Percentiles rank a stretch among this genome's conserved stretches.
These are phyloP conservation scores for Candida oleophila DNA, from an alignment of 805 yeast genomes.

Conservation along the genomic window DNA sequence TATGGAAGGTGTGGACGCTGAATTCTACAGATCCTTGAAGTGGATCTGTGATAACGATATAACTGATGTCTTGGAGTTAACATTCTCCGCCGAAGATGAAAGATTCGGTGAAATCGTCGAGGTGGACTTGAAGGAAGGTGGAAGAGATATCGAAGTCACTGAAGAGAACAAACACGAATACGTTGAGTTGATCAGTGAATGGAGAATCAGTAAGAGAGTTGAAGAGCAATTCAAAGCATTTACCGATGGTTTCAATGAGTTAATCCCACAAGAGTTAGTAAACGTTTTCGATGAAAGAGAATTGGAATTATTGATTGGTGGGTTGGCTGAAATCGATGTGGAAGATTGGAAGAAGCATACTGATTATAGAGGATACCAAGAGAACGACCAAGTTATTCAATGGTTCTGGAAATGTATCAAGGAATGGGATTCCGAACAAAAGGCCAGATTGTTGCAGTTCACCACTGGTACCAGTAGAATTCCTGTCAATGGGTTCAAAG, in stretches of 20 bases:
- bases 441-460: conserved; percentile 91
- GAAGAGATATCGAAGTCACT: conserved; percentile 85
- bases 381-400: conserved; percentile 91
- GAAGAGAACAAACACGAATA: conserved; percentile 94
- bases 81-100: conserved; percentile 89
- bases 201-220: conserved; percentile 91
- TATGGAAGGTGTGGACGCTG: conserved; percentile 98
- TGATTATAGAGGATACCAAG: conserved; percentile 97
- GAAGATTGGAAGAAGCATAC: conserved; percentile 99
- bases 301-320: conserved; percentile 93
- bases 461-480: conserved; percentile 99
- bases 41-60: conserved; percentile 97
- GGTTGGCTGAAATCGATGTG: conserved; percentile 95
- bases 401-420: conserved; percentile 98
- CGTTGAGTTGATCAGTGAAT: conserved; percentile 91
- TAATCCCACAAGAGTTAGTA: conserved; percentile 94
- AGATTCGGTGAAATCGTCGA: conserved; percentile 90
- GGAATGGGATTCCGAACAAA: conserved; percentile 95
- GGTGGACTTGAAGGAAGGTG: conserved; percentile 86
- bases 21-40: conserved; percentile 87
- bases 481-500: conserved; percentile 98
- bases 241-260: conserved; percentile 94
- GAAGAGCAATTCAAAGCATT: conserved; percentile 96
- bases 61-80: conserved; percentile 74
- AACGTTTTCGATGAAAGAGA: conserved; percentile 98